Base-by-base conservation (phyloP, 2,329 filamentous ascomycete genomes). In the Zymoseptoria passerinii region DNA sequence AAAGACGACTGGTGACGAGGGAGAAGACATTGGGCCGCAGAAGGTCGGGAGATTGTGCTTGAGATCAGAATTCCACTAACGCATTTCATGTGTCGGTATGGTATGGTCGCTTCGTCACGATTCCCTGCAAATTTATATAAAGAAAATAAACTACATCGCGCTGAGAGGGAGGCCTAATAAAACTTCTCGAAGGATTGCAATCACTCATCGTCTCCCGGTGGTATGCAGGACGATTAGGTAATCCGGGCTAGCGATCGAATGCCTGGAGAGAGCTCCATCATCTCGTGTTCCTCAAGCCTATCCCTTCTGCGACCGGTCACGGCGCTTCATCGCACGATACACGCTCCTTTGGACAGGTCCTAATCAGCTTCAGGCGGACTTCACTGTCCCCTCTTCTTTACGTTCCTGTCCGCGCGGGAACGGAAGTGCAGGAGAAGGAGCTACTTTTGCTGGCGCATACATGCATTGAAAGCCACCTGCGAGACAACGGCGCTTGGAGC, bases 1-100 rank as follows among this genome's bases (percentile, higher is more conserved):
- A 60, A 61, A 66, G 55, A 65, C 52, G 28, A 57, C 48, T 8
- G 64, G 65, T 10, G 54, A 10, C n/a, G 60, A 57, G 4, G 66
- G 61, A n/a, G 63, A 49, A 49, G 40, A 35, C 57, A 56, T 59
- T 16, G 35, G 13, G 35, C 13, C 35, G 35, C 35, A 44, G 2
- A 16, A 16, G 35, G 35, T 44, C 10, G 35, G 16, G 2, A 44
- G 35, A 10, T 16, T 13, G 35, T 40, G 8, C 9, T 40, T 16
- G 10, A 16, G 35, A 3, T 44, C 3, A 3, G 3, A 44, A 44
- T 6, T 44, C 35, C n/a, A 13, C 10, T 3, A 44, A 44, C 10
- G n/a, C 4, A 23, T 4, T 4, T 16, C 35, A 13, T 6, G 16
- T 13, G 35, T 13, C 35, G 13, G 7, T 13, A 16, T n/a, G 10